Base-by-base conservation (phyloP, 176 grass and related monocot genomes). In the Eragrostis curvula region DNA sequence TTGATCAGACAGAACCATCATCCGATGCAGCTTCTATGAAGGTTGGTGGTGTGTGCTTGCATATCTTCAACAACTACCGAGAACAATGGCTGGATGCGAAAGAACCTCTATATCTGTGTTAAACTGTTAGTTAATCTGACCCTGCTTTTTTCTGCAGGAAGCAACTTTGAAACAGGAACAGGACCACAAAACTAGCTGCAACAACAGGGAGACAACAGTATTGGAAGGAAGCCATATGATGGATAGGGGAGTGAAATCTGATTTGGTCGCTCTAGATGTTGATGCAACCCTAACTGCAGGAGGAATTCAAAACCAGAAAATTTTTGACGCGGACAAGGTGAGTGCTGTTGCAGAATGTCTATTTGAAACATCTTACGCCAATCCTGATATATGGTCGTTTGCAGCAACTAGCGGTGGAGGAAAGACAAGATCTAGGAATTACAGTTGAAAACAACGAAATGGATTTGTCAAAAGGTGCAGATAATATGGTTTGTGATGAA, bases 381-480 rank as follows among this genome's bases (percentile, higher is more conserved):
- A 63, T 75, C 55, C 40, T 85, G 65, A 85, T 69, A 66, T 52
- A 42, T 75, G 46, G 16, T 57, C 32, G 21, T 89, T 58, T 85
- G 55, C 73, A 84, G 85, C 80, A 91, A 66, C 56, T 60, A 80
- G 58, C 65, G 77, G 60, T 42, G 16, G 81, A 91, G 71, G 81
- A 50, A 70, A 64, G 64, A 57, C 43, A 71, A 14, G 55, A 84
- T 75, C n/a, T 36, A 46, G 82, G 32, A 81, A 16, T 46, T 57
- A 75, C 46, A 65, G 36, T 16, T 69, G 78, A 85, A 63, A 71
- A 66, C 39, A 77, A 27, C 11, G 77, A 77, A 85, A 70, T 70
- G 20, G 39, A 74, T 71, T 29, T 77, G 27, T 21, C 12, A 13
- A 29, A 75, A 47, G 56, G 76, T 66, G 77, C 10, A 66, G 74